phyloP scores from a whole-genome alignment of 257 asterid genomes.

The Solanum bukasovii region DNA sequence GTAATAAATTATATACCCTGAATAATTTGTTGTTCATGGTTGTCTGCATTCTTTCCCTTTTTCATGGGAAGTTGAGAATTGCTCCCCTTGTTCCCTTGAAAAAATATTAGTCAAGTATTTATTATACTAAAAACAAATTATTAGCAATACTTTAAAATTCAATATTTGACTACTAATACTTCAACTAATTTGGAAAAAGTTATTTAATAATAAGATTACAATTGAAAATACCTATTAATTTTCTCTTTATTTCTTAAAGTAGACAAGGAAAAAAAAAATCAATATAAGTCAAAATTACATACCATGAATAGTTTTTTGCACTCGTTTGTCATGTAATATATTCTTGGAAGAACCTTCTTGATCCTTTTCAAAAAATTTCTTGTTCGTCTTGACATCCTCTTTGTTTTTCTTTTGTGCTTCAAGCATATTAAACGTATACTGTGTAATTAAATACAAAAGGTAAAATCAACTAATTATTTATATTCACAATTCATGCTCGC shows the following conservation, averaged over 20 bases:
- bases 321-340: not conserved
- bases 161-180: not conserved
- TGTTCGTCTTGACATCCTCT: not conserved
- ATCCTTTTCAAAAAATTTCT: not conserved
- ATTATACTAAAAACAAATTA: not conserved
- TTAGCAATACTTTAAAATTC: not conserved
- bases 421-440: not conserved
- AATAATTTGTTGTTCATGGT: not conserved
- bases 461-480: not conserved
- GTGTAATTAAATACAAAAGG: not conserved
- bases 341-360: not conserved
- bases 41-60: not conserved
- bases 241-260: not conserved
- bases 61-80: not conserved
- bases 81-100: not conserved
- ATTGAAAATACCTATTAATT: not conserved
- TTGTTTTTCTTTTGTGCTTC: not conserved
- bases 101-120: not conserved
- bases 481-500: not conserved
- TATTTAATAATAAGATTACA: not conserved
- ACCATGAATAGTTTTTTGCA: not conserved
- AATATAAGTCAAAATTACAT: not conserved
- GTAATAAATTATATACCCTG: not conserved
- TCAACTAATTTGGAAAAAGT: not conserved
- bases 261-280: not conserved